A percentile compares a stretch with the other conserved stretches of the same genome.
Conservation (phyloP, 441 rosid species). For the Erysimum pusillum region DNA sequence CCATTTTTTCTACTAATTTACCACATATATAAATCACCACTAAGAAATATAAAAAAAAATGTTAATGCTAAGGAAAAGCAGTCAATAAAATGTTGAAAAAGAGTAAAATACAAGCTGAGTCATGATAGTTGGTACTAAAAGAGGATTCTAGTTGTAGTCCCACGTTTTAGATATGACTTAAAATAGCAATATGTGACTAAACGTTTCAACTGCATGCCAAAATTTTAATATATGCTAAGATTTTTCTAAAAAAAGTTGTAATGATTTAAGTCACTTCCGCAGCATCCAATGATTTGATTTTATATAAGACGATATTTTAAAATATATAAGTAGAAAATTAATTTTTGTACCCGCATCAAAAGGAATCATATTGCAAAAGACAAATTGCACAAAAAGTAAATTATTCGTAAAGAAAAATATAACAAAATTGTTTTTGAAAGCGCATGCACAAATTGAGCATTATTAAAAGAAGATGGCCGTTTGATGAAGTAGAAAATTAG, state of each 20-base stretch:
- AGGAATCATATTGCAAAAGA: not conserved
- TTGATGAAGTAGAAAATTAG: not conserved
- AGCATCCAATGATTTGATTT: conserved; percentile 8
- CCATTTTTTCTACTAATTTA: not conserved
- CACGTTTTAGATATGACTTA: conserved; percentile 40
- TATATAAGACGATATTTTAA: not conserved
- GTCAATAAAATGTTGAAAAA: not conserved
- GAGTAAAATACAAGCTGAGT: not conserved
- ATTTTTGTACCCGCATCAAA: not conserved
- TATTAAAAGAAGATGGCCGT: not conserved
- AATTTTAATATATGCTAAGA: not conserved
- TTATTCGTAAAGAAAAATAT: not conserved
- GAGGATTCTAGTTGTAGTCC: conserved; percentile 1
- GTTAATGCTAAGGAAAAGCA: not conserved
- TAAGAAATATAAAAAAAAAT: not conserved
- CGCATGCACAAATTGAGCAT: conserved; percentile 6
- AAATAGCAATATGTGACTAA: conserved; percentile 22
- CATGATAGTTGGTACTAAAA: conserved; percentile 17
- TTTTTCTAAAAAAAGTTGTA: not conserved
- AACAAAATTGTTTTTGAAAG: not conserved
- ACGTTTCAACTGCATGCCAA: conserved; percentile 31
- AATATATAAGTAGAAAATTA: not conserved
- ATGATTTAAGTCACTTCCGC: conserved; percentile 2
- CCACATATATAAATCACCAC: not conserved
- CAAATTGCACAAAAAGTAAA: not conserved